Evolutionary conservation across 2,329 filamentous ascomycete species (phyloP).

Genomic region (Amauroascus verrucosus): DNA sequence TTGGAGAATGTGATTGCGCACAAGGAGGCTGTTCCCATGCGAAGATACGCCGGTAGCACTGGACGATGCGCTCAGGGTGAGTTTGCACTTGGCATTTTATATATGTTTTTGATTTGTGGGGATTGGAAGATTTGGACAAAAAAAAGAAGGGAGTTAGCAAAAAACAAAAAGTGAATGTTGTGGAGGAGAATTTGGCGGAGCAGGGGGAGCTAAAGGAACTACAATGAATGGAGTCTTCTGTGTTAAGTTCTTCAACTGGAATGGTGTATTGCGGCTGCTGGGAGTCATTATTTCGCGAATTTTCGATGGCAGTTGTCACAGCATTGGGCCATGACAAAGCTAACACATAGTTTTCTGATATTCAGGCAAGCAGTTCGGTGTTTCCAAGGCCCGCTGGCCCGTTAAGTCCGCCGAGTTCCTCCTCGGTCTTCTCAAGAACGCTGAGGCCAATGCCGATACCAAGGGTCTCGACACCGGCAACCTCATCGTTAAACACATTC

Average conservation of each 20-base stretch:
- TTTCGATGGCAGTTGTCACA: neutral
- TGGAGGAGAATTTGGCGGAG: constrained; percentile 1
- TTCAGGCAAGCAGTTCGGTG: constrained; percentile 95
- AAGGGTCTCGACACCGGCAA: constrained; percentile 97
- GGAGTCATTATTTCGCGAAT: neutral
- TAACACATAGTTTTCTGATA: neutral
- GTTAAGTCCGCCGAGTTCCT: constrained; percentile 98
- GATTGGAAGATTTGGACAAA: neutral
- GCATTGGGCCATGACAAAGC: neutral
- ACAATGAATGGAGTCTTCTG: neutral
- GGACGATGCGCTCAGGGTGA: constrained; percentile 96
- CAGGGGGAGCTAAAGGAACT: neutral
- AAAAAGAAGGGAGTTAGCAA: too few relatives aligned
- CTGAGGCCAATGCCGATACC: constrained; percentile 90
- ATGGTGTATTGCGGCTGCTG: neutral
- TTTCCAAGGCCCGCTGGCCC: constrained; percentile 96
- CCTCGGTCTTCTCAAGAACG: constrained; percentile 92
- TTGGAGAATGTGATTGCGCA: constrained; percentile 97
- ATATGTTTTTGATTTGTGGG: neutral
- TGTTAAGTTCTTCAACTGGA: neutral
- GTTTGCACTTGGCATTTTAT: constrained; percentile 25
- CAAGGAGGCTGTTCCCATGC: constrained; percentile 96
- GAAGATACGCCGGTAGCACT: constrained; percentile 90
- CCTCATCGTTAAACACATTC: constrained; percentile 99
- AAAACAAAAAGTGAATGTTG: neutral